A percentile compares a stretch with the other conserved stretches of the same genome.
These are phyloP conservation scores for Gossypium australe DNA, from an alignment of 345 rosid genomes.

Conservation along the genomic window DNA sequence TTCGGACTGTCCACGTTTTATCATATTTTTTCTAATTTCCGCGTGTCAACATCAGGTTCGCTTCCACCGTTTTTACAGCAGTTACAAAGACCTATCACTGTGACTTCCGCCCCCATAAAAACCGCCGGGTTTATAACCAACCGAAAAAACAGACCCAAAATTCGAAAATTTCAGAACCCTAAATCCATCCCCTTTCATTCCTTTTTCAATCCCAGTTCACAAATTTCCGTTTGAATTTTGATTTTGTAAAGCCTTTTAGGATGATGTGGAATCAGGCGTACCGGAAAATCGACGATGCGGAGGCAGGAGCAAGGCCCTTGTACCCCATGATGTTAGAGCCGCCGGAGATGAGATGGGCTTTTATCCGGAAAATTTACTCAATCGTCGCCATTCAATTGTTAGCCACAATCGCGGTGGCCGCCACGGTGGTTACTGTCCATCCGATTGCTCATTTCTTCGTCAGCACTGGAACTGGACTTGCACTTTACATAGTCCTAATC, in stretches of 20 bases:
- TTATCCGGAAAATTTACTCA: constrained; percentile 81
- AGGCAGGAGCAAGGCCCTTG: constrained; percentile 63
- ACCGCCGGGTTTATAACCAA: neutral
- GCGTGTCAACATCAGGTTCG: neutral
- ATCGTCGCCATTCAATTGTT: constrained; percentile 69
- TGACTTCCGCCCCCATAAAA: too few relatives aligned
- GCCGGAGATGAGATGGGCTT: constrained; percentile 90
- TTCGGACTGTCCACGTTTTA: neutral
- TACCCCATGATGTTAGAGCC: constrained; percentile 87
- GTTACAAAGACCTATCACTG: too few relatives aligned
- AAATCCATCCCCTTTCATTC: neutral
- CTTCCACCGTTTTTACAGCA: too few relatives aligned
- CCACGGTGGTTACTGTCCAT: constrained; percentile 56
- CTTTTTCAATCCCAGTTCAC: neutral
- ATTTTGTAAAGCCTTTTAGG: neutral
- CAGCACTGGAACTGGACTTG: constrained; percentile 58
- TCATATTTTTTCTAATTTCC: neutral
- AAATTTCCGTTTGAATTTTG: neutral
- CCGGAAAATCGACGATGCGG: constrained; percentile 65
- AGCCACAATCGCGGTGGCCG: constrained; percentile 71
- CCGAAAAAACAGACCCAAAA: neutral
- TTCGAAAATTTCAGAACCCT: neutral
- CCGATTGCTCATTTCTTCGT: constrained; percentile 70
- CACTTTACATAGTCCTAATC: constrained; percentile 68
- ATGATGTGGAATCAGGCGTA: constrained; percentile 53